Conservation (phyloP, 78 protist species). For the Isochrysis galbana region DNA sequence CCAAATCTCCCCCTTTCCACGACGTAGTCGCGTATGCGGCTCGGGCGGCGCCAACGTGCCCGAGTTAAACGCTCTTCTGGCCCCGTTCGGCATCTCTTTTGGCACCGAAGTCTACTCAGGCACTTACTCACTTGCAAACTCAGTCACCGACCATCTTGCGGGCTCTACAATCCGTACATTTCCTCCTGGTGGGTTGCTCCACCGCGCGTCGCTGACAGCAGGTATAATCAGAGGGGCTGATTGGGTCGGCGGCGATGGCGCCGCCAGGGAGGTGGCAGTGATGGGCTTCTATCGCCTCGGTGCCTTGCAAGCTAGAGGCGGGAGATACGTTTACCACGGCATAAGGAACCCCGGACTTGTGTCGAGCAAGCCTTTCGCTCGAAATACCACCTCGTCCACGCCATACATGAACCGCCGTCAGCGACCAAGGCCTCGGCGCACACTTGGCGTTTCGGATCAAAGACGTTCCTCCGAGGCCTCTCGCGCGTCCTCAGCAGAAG, state of each 20-base stretch:
- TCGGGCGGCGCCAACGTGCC: slow-evolving; percentile 92
- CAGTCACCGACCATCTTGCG: not conserved
- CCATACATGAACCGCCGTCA: too few relatives aligned
- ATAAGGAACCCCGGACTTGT: too few relatives aligned
- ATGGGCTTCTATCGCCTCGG: too few relatives aligned
- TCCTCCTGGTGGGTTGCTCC: not conserved
- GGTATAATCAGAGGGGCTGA: not conserved
- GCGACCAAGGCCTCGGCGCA: too few relatives aligned
- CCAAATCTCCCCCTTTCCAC: not conserved
- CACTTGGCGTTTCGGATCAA: too few relatives aligned
- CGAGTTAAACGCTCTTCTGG: slow-evolving; percentile 84
- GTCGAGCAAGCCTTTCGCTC: too few relatives aligned
- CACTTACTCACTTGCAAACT: not conserved
- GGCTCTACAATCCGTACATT: not conserved
- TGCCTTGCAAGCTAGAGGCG: too few relatives aligned
- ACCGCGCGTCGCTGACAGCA: not conserved
- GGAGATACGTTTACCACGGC: too few relatives aligned
- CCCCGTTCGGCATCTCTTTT: slow-evolving; percentile 69
- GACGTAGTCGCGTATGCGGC: not conserved
- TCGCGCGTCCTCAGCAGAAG: too few relatives aligned
- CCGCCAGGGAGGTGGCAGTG: too few relatives aligned
- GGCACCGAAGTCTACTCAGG: not conserved
- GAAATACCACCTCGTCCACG: too few relatives aligned
- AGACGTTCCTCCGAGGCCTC: too few relatives aligned
- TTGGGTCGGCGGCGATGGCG: not conserved